phyloP scores from a whole-genome alignment of 225 moss, liverwort and hornwort genomes.

The Pseudisothecium myosuroides region DNA sequence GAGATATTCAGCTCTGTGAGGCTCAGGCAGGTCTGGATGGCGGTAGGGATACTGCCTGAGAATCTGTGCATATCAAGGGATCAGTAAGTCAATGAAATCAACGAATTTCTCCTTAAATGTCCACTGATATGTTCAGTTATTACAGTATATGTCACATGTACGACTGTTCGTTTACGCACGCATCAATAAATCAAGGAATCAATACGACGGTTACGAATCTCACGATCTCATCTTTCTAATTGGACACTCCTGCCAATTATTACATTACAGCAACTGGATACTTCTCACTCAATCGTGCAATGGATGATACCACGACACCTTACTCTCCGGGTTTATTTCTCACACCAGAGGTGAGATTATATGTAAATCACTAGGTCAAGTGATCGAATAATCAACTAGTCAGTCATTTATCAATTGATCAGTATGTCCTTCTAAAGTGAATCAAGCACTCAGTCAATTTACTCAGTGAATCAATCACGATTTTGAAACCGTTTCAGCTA shows the following conservation, averaged over 20 bases:
- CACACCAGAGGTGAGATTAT: not conserved
- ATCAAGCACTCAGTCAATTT: not conserved
- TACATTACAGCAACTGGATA: too few relatives aligned
- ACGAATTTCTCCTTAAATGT: not conserved
- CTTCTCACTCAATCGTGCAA: not conserved
- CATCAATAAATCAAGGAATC: not conserved
- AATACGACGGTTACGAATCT: not conserved
- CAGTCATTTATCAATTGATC: not conserved
- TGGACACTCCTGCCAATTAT: not conserved
- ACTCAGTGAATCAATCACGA: not conserved
- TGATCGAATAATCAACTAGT: not conserved
- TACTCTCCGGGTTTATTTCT: not conserved
- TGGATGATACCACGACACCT: not conserved
- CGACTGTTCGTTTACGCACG: not conserved
- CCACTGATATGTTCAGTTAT: not conserved
- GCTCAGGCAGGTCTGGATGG: slow-evolving; percentile 8
- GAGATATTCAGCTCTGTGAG: slow-evolving; percentile 29
- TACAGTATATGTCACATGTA: not conserved
- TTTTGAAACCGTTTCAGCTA: not conserved
- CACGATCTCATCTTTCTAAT: not conserved
- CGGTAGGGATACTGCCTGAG: slow-evolving; percentile 22
- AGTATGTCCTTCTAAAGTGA: not conserved
- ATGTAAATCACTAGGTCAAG: too few relatives aligned
- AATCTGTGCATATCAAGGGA: not conserved
- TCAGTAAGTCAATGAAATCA: not conserved